Evolutionary conservation across 2,329 filamentous ascomycete species (phyloP).

Genomic region (Pestalotiopsis sp.): DNA sequence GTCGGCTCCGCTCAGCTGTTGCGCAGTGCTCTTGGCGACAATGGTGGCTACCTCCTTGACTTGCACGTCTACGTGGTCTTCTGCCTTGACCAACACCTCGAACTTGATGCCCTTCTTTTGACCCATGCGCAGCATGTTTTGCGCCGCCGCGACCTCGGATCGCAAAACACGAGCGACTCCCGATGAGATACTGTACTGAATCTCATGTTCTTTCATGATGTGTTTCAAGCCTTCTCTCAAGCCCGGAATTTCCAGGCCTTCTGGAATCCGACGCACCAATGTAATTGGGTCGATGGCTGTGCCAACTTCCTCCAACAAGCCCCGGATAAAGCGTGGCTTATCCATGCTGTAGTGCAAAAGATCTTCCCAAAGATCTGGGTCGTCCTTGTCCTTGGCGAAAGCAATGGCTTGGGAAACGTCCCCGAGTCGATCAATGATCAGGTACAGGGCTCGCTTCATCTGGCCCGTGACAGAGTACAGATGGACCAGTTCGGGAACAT

Average conservation of each 20-base stretch:
- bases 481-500: constrained; percentile 91
- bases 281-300: constrained; percentile 92
- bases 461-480: constrained; percentile 94
- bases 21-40: constrained; percentile 19
- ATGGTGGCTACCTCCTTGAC: constrained; percentile 40
- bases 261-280: constrained; percentile 86
- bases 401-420: constrained; percentile 92
- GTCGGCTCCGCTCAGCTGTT: constrained; percentile 22
- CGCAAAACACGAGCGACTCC: constrained; percentile 85
- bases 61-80: constrained; percentile 45
- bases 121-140: constrained; percentile 77
- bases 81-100: constrained; percentile 61
- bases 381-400: constrained; percentile 92
- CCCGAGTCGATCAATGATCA: constrained; percentile 91
- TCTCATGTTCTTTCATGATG: constrained; percentile 94
- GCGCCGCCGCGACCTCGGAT: constrained; percentile 84
- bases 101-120: constrained; percentile 89
- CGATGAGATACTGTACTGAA: constrained; percentile 89
- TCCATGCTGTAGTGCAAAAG: constrained; percentile 96
- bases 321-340: constrained; percentile 92
- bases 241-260: constrained; percentile 90
- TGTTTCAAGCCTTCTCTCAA: constrained; percentile 84
- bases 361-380: constrained; percentile 93
- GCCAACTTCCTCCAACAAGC: constrained; percentile 88
- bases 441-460: constrained; percentile 84